Conservation (phyloP, 345 rosid species). For the Eucalyptus sp. region DNA sequence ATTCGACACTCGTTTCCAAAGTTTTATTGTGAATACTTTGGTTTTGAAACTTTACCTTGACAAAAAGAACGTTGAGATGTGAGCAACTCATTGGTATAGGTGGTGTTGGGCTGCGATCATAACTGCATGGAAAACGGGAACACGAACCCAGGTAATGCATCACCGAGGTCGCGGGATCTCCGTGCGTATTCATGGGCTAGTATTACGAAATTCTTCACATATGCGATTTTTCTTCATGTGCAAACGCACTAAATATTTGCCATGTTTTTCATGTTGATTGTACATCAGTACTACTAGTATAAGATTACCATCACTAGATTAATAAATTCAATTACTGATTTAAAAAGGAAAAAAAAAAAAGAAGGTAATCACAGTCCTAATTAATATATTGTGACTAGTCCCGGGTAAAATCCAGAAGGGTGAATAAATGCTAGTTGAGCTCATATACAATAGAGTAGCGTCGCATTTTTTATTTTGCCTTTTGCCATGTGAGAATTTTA, state of each 20-base stretch:
- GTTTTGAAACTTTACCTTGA: not conserved
- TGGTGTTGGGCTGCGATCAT: not conserved
- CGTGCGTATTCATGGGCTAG: not conserved
- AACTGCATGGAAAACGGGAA: not conserved
- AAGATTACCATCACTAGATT: not conserved
- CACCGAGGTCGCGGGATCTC: not conserved
- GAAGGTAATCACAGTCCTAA: not conserved
- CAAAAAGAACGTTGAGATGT: not conserved
- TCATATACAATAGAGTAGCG: not conserved
- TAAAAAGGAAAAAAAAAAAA: not conserved
- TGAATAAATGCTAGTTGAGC: not conserved
- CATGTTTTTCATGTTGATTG: not conserved
- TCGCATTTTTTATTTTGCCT: not conserved
- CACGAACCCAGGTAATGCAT: not conserved
- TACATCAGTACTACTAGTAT: not conserved
- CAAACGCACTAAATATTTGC: not conserved
- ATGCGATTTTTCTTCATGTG: not conserved
- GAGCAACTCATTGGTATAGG: not conserved
- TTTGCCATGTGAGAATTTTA: not conserved
- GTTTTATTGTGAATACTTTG: not conserved
- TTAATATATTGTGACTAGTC: not conserved
- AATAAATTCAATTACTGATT: not conserved
- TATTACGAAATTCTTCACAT: not conserved
- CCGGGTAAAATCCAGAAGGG: not conserved
- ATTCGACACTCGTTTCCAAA: not conserved